Evolutionary conservation across 352 stramenopile species (phyloP).

Genomic region (Pythium phragmitis): DNA sequence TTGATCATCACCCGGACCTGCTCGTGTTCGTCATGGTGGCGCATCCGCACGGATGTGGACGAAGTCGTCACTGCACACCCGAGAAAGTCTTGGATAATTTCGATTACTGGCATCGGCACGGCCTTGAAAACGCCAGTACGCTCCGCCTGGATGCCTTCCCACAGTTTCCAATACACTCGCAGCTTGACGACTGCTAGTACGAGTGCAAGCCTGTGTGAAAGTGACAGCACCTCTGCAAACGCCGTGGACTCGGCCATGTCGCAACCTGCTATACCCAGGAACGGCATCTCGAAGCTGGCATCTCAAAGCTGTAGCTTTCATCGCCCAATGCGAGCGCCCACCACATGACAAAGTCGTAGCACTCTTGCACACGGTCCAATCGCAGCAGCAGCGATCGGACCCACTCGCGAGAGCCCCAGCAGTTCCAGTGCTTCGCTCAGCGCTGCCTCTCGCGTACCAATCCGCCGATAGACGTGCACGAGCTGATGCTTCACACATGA

Average conservation of each 20-base stretch:
- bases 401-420: slow-evolving; percentile 9
- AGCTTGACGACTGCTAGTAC: slow-evolving; percentile 6
- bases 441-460: slow-evolving; percentile 3
- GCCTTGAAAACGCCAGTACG: neutral
- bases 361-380: slow-evolving; percentile 1
- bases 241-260: slow-evolving; percentile 5
- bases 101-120: neutral
- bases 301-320: slow-evolving; percentile 8
- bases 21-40: neutral
- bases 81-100: neutral
- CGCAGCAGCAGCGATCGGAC: slow-evolving; percentile 9
- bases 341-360: slow-evolving; percentile 19
- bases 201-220: slow-evolving; percentile 2
- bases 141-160: slow-evolving; percentile 14
- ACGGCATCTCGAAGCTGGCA: neutral
- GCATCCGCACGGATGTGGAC: neutral
- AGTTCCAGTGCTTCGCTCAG: neutral
- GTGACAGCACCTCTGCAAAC: slow-evolving; percentile 6
- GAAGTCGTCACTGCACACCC: neutral
- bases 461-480: neutral
- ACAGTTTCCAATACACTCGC: neutral
- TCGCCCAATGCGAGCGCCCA: slow-evolving; percentile 3
- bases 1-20: slow-evolving; percentile 11
- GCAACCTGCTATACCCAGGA: neutral
- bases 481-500: slow-evolving; percentile 5